These are phyloP conservation scores for Phyllosticta paracitricarpa DNA, from an alignment of 2,329 filamentous ascomycete genomes.

Conservation along the genomic window DNA sequence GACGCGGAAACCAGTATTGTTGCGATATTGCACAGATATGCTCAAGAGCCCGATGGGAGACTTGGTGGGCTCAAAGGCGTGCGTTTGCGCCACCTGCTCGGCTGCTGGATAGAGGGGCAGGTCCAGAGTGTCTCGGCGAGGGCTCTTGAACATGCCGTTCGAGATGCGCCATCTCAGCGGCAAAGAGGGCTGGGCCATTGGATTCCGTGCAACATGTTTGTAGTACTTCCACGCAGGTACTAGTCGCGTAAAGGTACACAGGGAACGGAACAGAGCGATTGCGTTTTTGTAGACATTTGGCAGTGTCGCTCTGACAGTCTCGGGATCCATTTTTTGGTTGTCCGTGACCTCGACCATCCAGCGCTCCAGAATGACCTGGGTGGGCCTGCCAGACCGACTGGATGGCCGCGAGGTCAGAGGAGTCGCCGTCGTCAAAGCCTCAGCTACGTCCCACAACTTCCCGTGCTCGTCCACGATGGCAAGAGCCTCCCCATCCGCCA, in stretches of 20 bases:
- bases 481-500: constrained; percentile 76
- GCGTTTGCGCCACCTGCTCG: constrained; percentile 54
- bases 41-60: constrained; percentile 78
- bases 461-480: constrained; percentile 82
- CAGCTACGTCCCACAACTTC: constrained; percentile 85
- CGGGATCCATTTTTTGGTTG: constrained; percentile 41
- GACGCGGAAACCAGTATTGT: constrained; percentile 80
- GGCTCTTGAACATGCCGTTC: constrained; percentile 45
- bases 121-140: constrained; percentile 57
- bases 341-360: constrained; percentile 80
- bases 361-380: constrained; percentile 77
- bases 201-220: constrained; percentile 61
- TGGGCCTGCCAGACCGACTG: constrained; percentile 34
- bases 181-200: constrained; percentile 50
- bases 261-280: constrained; percentile 84
- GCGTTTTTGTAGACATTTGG: constrained; percentile 95
- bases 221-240: constrained; percentile 81
- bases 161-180: constrained; percentile 72
- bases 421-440: constrained; percentile 61
- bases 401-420: constrained; percentile 38
- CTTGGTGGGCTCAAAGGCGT: constrained; percentile 73
- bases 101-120: constrained; percentile 54
- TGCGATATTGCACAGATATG: constrained; percentile 73
- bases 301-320: constrained; percentile 30
- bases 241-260: constrained; percentile 73